Conservation (phyloP, 495 filamentous ascomycete genomes). For the Aspergillus bridgeri region DNA sequence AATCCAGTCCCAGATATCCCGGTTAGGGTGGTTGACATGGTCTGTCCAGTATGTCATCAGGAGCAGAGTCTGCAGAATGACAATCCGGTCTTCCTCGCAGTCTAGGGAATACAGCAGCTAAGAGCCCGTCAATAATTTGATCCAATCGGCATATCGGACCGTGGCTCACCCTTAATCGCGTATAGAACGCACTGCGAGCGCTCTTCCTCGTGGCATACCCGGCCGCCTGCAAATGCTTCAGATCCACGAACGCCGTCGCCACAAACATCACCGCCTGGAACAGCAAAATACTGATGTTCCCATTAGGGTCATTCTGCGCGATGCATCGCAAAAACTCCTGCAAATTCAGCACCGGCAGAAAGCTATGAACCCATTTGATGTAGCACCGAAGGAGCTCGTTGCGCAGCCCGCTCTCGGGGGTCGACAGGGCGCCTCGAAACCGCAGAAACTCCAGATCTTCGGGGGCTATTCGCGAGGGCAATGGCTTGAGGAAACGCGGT, state of each 20-base stretch:
- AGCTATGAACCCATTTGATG: constrained; percentile 80
- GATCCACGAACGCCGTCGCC: constrained; percentile 70
- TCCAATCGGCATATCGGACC: not conserved
- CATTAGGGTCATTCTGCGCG: constrained; percentile 54
- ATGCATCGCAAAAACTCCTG: constrained; percentile 65
- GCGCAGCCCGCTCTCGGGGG: constrained; percentile 62
- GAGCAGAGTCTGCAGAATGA: constrained; percentile 73
- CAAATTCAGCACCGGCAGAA: constrained; percentile 77
- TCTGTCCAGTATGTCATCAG: constrained; percentile 89
- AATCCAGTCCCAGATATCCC: constrained; percentile 86
- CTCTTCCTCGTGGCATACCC: constrained; percentile 67
- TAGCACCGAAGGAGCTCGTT: constrained; percentile 71
- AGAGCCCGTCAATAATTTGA: constrained; percentile 8
- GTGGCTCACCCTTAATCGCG: constrained; percentile 63
- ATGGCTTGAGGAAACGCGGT: constrained; percentile 50
- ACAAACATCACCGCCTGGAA: constrained; percentile 82
- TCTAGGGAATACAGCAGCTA: constrained; percentile 75
- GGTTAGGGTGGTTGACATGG: constrained; percentile 55
- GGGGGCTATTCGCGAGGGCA: constrained; percentile 50
- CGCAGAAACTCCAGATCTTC: constrained; percentile 72
- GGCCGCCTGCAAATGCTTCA: constrained; percentile 60
- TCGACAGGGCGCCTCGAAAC: constrained; percentile 66
- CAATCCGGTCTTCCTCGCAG: constrained; percentile 74
- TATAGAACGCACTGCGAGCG: constrained; percentile 73
- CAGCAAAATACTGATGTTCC: constrained; percentile 66